Evolutionary conservation across 768 basidiomycete genomes (phyloP), one percentile per base, ranked within the genome.

Genomic region (Rhodotorula kratochvilovae): DNA sequence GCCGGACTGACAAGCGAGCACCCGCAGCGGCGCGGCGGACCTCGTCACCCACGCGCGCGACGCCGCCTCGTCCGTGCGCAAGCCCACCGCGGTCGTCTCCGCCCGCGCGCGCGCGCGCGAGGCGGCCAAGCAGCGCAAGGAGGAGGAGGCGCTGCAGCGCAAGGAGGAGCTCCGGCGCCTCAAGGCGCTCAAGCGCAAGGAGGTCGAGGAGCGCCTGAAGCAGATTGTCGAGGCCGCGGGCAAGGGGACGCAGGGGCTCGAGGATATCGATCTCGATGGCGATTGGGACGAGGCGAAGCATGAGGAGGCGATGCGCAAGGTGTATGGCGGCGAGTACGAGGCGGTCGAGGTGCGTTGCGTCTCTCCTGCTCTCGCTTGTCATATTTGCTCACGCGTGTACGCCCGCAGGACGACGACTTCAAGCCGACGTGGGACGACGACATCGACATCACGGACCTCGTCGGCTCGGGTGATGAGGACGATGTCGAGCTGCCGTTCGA

Each of bases 401-500:
- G 64, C 31, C 45, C 75, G 68, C 68, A 79, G 61, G 79, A 81
- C 71, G 84, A 82, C 48, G 81, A 81, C 60, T 85, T 86, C 72
- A 95, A 95, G 81, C 96, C 96, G 6, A 81, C 82, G 0, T 99
- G 95, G 95, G 89, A 90, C 53, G 90, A 96, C 71, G 92, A 96
- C 76, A 86, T 94, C 67, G 87, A 91, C 73, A 85, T 93, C 57
- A 85, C 82, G n/a, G 87, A 90, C 78, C 86, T 91, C 46, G 78
- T 79, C 19, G 76, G 76, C 31, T 8, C 80, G 75, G 54, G 81
- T 15, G 66, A 80, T 11, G 78, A 81, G 16, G 82, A 86, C 33
- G 81, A 81, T 61, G 83, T 85, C 72, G 87, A 63, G 33, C 23
- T 57, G 17, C 25, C 33, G 56, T 54, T 10, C 48, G 55, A 67